A percentile compares a stretch with the other conserved stretches of the same genome.
Conservation (phyloP, 139 green algal species). For the Desmodesmus armatus region DNA sequence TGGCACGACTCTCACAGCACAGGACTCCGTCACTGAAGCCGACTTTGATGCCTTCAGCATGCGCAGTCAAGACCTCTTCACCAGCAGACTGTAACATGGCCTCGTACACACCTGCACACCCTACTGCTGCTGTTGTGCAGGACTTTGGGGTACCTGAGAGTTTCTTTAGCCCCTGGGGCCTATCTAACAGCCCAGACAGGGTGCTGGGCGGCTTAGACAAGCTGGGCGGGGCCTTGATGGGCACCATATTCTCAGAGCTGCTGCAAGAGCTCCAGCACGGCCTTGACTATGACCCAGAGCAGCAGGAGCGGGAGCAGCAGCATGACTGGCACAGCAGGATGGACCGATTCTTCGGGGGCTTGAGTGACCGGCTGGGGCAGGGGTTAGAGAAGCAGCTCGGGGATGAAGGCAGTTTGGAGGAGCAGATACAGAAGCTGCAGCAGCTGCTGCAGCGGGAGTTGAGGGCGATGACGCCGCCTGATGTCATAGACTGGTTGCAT, state of each 20-base stretch:
- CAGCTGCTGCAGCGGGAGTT: conserved; percentile 12
- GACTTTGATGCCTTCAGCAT: too few species aligned
- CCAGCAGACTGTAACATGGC: neutral
- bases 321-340: neutral
- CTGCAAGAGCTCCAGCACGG: neutral
- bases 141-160: too few species aligned
- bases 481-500: conserved; percentile 25
- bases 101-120: neutral
- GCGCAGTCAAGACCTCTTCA: too few species aligned
- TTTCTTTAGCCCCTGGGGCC: neutral
- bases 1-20: neutral
- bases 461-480: conserved; percentile 1
- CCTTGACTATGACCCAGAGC: too few species aligned
- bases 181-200: neutral
- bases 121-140: too few species aligned
- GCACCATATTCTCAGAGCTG: neutral
- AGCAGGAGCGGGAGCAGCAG: neutral
- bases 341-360: neutral
- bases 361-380: neutral
- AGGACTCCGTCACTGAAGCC: too few species aligned
- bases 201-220: neutral
- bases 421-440: neutral
- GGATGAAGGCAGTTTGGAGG: neutral
- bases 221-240: neutral
- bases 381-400: neutral